Evolutionary conservation across 2,329 filamentous ascomycete species (phyloP), one percentile per base, ranked within the genome.

Genomic region (Sporothrix brasiliensis): DNA sequence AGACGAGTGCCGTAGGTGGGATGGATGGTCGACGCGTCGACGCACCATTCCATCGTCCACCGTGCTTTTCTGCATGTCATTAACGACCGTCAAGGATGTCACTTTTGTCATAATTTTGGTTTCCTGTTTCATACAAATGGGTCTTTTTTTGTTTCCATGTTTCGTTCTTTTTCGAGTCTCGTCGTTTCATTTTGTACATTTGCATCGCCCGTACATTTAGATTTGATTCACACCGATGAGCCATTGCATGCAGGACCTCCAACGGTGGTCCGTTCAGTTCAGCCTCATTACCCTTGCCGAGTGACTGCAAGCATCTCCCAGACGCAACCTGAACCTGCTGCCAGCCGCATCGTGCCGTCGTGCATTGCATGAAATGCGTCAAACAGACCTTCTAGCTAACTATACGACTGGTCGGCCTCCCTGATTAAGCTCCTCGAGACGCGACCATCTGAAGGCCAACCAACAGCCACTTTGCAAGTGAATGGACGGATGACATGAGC

Each of bases 61-160:
- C 34, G 34, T 44, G 19, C n/a, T 27, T 41, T 41, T 44, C 30
- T 34, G 27, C 44, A 30, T 61, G 27, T 50, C 16, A 63, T 53
- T 63, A 52, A 69, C 56, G 68, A 69, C 54, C 54, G 67, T 61
- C 67, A 69, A 69, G 54, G 67, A 69, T 69, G 50, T 58, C n/a
- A 30, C 27, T 54, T 50, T 16, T 54, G 1, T 49, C 11, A 24
- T 24, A 52, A 21, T 44, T 68, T 24, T 27, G 11, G 21, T 7
- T 63, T 52, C 21, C 41, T 30, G 34, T 60, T 52, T 27, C 54
- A 53, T 19, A 41, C 34, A 24, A 21, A 41, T 11, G 6, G n/a
- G n/a, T n/a, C 49, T 47, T 58, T 34, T 44, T n/a, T 19, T 7
- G n/a, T n/a, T 58, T 21, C 30, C 39, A 14, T 34, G 44, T 52